Conservation (phyloP, 352 stramenopile species). For the Pythium apleroticum region DNA sequence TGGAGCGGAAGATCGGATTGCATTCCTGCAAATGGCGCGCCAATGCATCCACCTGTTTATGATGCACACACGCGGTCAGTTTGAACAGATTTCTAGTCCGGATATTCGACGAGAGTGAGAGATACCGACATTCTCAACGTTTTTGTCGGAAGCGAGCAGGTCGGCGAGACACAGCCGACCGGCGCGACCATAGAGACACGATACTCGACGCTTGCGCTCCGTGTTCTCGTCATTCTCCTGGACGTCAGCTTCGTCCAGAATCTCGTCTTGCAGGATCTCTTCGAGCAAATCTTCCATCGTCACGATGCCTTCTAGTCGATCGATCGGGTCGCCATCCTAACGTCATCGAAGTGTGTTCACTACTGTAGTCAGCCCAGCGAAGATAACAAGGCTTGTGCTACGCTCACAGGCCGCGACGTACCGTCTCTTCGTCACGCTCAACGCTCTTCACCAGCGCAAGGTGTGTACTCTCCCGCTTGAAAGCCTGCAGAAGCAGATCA, state of each 20-base stretch:
- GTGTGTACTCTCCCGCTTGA: slow-evolving; percentile 93
- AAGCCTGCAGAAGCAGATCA: slow-evolving; percentile 91
- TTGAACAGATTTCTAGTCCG: not conserved
- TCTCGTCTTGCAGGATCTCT: slow-evolving; percentile 96
- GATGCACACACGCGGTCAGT: not conserved
- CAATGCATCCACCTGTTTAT: slow-evolving; percentile 29
- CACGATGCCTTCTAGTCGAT: slow-evolving; percentile 96
- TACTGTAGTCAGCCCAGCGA: not conserved
- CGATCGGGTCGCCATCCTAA: slow-evolving; percentile 80
- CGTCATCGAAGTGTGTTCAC: slow-evolving; percentile 8
- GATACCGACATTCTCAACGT: slow-evolving; percentile 33
- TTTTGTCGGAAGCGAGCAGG: slow-evolving; percentile 40
- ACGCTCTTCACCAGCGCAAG: slow-evolving; percentile 95
- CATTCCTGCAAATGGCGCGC: slow-evolving; percentile 35
- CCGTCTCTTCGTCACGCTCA: slow-evolving; percentile 49
- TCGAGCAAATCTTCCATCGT: slow-evolving; percentile 99
- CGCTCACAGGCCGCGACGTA: not conserved
- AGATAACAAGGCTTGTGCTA: not conserved
- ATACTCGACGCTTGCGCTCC: slow-evolving; percentile 48
- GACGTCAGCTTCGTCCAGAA: slow-evolving; percentile 95
- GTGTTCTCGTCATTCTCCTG: slow-evolving; percentile 36
- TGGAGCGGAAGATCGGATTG: slow-evolving; percentile 34
- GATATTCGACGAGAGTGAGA: not conserved
- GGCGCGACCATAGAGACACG: slow-evolving; percentile 43
- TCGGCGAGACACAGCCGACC: slow-evolving; percentile 50